Conservation (phyloP, 345 rosid species). For the Nephelium lappaceum region DNA sequence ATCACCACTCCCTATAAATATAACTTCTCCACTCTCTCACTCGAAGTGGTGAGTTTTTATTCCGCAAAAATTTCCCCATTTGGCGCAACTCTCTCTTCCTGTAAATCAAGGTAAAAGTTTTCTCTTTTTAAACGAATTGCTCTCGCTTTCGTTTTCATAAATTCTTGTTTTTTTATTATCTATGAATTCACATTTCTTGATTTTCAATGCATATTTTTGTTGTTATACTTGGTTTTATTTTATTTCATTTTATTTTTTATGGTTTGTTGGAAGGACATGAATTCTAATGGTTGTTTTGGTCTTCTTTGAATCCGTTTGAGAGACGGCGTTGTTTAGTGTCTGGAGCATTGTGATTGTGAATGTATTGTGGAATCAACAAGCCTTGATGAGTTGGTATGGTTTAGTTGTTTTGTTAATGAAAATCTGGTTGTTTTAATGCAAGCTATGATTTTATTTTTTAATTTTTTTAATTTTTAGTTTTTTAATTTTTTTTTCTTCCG, state of each 20-base stretch:
- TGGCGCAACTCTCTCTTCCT: background rate
- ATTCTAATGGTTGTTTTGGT: background rate
- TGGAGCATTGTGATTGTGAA: background rate
- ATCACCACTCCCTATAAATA: background rate
- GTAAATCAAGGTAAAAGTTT: background rate
- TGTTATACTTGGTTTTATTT: too few species aligned
- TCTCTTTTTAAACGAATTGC: background rate
- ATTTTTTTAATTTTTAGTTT: too few species aligned
- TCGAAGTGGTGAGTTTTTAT: background rate
- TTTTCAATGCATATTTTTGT: background rate
- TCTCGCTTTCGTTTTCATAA: background rate
- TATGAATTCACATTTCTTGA: too few species aligned
- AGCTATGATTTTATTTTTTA: background rate
- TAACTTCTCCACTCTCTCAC: background rate
- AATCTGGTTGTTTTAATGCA: background rate
- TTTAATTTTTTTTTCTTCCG: too few species aligned
- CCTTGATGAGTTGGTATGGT: background rate
- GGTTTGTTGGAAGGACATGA: background rate
- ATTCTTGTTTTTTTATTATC: background rate
- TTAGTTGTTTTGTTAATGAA: background rate
- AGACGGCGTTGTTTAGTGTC: background rate
- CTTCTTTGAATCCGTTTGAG: background rate
- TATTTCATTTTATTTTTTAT: background rate
- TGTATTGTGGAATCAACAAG: background rate
- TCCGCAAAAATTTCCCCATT: background rate